Evolutionary conservation across 306 rosid species (phyloP).

Genomic region (Ammopiptanthus mongolicus): DNA sequence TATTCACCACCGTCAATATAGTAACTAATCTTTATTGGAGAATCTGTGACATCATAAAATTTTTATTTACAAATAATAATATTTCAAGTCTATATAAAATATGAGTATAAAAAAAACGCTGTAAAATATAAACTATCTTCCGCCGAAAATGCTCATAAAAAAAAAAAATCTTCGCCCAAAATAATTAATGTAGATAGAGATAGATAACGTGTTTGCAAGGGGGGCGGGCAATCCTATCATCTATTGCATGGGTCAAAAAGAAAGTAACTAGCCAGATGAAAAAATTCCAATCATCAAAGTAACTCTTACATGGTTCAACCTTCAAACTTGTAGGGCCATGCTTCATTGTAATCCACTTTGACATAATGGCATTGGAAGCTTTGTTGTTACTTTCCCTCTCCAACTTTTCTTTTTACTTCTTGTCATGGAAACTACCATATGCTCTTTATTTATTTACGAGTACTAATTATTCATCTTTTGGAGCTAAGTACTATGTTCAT

Average conservation of each 20-base stretch:
- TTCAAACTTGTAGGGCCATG: constrained; percentile 34
- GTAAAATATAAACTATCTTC: no score
- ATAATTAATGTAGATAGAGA: no score
- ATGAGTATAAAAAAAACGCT: no score
- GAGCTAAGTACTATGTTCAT: constrained; percentile 24
- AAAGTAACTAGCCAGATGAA: constrained; percentile 1
- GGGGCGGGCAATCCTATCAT: not conserved
- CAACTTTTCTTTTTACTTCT: constrained; percentile 15
- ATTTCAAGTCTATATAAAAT: no score
- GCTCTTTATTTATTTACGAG: not conserved
- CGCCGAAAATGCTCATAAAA: no score
- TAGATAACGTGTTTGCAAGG: not conserved
- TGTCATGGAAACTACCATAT: constrained; percentile 7
- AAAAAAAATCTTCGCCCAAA: no score
- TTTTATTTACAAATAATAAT: no score
- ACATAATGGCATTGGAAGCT: constrained; percentile 30
- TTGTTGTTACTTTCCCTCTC: constrained; percentile 21
- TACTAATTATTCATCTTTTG: constrained; percentile 1
- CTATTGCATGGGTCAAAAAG: not conserved
- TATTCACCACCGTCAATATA: no score
- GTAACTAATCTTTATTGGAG: no score
- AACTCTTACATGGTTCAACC: constrained; percentile 2
- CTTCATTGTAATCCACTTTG: constrained; percentile 41
- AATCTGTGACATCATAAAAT: no score
- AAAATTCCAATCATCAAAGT: constrained; percentile 7